Percentiles rank a stretch among this genome's conserved stretches.
Conservation (phyloP, 495 filamentous ascomycete species). For the Hypoxylon lenormandii region DNA sequence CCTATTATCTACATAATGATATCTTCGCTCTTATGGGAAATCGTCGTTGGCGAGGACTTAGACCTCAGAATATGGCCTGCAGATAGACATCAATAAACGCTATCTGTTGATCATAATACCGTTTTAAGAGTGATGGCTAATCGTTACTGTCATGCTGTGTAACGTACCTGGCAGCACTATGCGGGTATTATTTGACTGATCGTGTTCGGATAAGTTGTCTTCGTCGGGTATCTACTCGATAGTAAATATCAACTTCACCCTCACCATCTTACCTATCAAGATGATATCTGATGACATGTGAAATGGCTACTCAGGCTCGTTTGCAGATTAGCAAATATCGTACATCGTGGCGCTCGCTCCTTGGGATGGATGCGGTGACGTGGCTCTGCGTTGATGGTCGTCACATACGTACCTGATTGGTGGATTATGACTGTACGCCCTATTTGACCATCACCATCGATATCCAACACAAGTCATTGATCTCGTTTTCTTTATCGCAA, state of each 20-base stretch:
- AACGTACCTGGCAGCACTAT: no score
- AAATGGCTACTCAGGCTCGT: not conserved
- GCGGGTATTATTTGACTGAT: no score
- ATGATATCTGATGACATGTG: no score
- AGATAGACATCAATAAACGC: not conserved
- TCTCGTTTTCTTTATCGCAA: constrained; percentile 10
- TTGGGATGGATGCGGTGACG: constrained; percentile 16
- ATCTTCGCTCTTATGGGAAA: not conserved
- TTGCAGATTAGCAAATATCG: constrained; percentile 3
- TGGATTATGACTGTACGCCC: constrained; percentile 1
- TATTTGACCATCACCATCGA: constrained; percentile 26
- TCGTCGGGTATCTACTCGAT: no score
- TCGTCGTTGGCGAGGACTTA: not conserved
- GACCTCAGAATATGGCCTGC: not conserved
- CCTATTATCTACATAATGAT: not conserved
- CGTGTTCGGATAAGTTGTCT: no score
- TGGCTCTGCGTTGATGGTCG: constrained; percentile 34
- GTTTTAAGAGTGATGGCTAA: not conserved
- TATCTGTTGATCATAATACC: not conserved
- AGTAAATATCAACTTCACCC: no score
- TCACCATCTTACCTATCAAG: no score
- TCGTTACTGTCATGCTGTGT: not conserved
- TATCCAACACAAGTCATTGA: constrained; percentile 12
- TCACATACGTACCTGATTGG: constrained; percentile 20
- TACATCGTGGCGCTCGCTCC: constrained; percentile 22